Conservation (phyloP, 495 filamentous ascomycete species). For the Friedmanniomyces endolithicus region DNA sequence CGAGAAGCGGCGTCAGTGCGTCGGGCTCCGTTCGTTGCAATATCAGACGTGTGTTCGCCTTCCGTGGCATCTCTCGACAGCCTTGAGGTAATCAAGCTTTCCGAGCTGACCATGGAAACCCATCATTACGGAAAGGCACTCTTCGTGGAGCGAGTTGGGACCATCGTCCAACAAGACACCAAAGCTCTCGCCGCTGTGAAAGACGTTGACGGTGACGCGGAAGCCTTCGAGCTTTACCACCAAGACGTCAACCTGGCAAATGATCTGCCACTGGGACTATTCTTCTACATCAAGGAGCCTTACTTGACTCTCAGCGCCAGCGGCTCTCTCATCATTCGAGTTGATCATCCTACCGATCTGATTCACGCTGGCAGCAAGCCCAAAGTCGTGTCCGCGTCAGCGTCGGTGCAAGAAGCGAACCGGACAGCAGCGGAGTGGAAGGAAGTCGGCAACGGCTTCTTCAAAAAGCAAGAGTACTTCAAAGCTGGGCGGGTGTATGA, state of each 20-base stretch:
- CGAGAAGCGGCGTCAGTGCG: not conserved
- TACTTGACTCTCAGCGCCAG: conserved; percentile 16
- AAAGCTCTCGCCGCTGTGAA: not conserved
- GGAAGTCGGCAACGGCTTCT: conserved; percentile 29
- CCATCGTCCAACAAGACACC: not conserved
- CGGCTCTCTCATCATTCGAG: conserved; percentile 8
- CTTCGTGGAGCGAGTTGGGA: not conserved
- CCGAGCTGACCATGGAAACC: not conserved
- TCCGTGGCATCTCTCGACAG: not conserved
- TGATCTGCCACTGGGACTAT: conserved; percentile 5
- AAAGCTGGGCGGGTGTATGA: conserved; percentile 25
- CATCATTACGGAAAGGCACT: not conserved
- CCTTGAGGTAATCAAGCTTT: not conserved
- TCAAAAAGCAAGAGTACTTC: conserved; percentile 23
- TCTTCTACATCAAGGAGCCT: conserved; percentile 20
- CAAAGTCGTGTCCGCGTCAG: not conserved
- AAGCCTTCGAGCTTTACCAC: not conserved
- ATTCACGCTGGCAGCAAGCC: not conserved
- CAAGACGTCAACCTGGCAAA: not conserved
- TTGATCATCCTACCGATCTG: conserved; percentile 22
- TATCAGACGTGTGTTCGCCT: not conserved
- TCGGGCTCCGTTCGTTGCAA: not conserved
- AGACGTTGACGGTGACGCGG: not conserved
- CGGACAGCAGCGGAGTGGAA: conserved; percentile 26
- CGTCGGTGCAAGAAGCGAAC: not conserved